A percentile compares a stretch with the other conserved stretches of the same genome.
Evolutionary conservation across 1,284 basidiomycete genomes (phyloP).

Genomic region (Malassezia arunalokei): DNA sequence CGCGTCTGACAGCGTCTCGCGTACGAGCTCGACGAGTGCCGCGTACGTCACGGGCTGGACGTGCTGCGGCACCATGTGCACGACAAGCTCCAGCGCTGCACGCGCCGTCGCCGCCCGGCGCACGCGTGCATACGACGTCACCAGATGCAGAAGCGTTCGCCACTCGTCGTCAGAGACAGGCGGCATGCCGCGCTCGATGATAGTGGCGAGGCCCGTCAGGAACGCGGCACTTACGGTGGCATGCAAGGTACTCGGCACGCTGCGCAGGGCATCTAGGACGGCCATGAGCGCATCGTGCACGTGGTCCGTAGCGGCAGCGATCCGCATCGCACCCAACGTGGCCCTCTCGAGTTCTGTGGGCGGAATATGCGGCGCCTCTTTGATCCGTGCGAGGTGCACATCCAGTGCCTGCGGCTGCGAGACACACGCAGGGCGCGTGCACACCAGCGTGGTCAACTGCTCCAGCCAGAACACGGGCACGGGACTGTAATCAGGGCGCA

Average conservation of each 20-base stretch:
- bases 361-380: constrained; percentile 67
- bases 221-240: constrained; percentile 80
- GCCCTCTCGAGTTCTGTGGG: constrained; percentile 87
- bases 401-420: constrained; percentile 79
- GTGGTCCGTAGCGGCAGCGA: constrained; percentile 10
- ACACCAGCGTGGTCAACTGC: constrained; percentile 69
- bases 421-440: constrained; percentile 57
- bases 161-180: constrained; percentile 79
- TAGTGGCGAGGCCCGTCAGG: constrained; percentile 65
- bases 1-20: constrained; percentile 60
- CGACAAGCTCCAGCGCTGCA: constrained; percentile 57
- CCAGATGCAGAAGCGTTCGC: constrained; percentile 80
- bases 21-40: constrained; percentile 67
- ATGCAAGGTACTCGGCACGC: constrained; percentile 64
- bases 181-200: constrained; percentile 49
- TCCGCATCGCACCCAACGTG: constrained; percentile 53
- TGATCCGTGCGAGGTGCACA: constrained; percentile 69
- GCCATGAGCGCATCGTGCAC: constrained; percentile 78
- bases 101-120: constrained; percentile 77
- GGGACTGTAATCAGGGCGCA: constrained; percentile 66
- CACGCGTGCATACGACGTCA: constrained; percentile 61
- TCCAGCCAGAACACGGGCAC: constrained; percentile 86
- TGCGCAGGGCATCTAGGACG: constrained; percentile 75
- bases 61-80: constrained; percentile 45
- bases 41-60: constrained; percentile 63